Base-by-base conservation (phyloP, 805 yeast species). In the Candida hungchunana region DNA sequence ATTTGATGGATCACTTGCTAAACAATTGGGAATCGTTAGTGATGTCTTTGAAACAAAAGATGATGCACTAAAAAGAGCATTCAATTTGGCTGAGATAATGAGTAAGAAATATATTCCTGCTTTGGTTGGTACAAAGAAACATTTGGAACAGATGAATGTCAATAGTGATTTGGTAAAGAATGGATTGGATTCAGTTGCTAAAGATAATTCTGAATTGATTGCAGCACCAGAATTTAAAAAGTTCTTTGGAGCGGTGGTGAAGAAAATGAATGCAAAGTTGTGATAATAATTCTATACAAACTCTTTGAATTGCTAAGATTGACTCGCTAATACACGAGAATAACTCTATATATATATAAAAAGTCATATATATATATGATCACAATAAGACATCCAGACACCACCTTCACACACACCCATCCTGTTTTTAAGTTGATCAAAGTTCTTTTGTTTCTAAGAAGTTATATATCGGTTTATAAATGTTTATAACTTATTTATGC, bases 41-140 rank as follows among this genome's bases (percentile, higher is more conserved):
- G 61, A 60, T 37, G 67, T 76, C 1, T 60, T 59, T 16, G 68
- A 67, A 0, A 64, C 66, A 40, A 69, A 71, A 43, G 66, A 69
- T 8, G 58, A 60, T 1, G 87, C 80, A 0, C 42, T 79, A 10
- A 60, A 59, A 5, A 53, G 60, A 18, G 82, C 82, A n/a, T 32
- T 62, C 7, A 60, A 64, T 20, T 17, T 51, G 25, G 90, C 83
- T 0, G 39, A 37, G 5, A 55, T 49, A 13, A 75, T 82, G 21
- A 66, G 68, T 24, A 34, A 39, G 3, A 67, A 72, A 53, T 66
- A 70, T 28, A 69, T 65, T 18, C 78, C 83, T 62, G 84, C 85
- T 14, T 64, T 82, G 24, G 66, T 59, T 42, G 89, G 88, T 10
- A 74, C 84, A 4, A 82, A 82, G 59, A 63, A 62, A 36, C 55